Evolutionary conservation across 1,284 basidiomycete genomes (phyloP).

Genomic region (Marasmius sp.): DNA sequence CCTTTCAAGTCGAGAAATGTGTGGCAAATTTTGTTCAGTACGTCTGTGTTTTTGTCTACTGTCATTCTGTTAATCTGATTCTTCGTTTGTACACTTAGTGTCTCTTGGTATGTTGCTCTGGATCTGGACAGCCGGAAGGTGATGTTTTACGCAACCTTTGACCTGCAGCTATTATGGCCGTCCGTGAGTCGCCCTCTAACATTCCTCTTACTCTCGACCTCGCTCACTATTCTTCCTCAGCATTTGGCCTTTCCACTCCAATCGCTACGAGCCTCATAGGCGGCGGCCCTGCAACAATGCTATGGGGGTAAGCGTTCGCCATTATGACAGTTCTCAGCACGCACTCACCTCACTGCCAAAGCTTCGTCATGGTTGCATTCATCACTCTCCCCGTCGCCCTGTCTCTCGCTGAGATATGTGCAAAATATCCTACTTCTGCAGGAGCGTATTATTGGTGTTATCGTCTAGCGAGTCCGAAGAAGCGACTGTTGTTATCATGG

Average conservation of each 20-base stretch:
- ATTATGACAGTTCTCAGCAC: neutral
- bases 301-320: conserved; percentile 45
- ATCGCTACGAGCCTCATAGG: conserved; percentile 52
- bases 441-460: conserved; percentile 62
- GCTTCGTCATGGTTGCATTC: conserved; percentile 48
- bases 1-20: neutral
- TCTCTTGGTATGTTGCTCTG: neutral
- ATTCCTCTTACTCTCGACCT: neutral
- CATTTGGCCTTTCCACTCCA: conserved; percentile 51
- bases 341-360: conserved; percentile 16
- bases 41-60: neutral
- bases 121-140: neutral
- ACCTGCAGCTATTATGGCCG: conserved; percentile 49
- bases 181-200: conserved; percentile 37
- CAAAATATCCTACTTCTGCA: conserved; percentile 57
- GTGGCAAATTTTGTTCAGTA: neutral
- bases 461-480: conserved; percentile 42
- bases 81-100: neutral
- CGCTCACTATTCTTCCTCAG: conserved; percentile 26
- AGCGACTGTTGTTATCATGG: conserved; percentile 48
- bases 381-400: conserved; percentile 46
- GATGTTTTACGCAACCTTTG: neutral
- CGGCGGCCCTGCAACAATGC: conserved; percentile 51
- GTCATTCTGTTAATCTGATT: neutral
- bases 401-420: conserved; percentile 55